These are phyloP conservation scores for Epichloe gansuensis DNA, from an alignment of 2,329 filamentous ascomycete genomes.

Conservation along the genomic window DNA sequence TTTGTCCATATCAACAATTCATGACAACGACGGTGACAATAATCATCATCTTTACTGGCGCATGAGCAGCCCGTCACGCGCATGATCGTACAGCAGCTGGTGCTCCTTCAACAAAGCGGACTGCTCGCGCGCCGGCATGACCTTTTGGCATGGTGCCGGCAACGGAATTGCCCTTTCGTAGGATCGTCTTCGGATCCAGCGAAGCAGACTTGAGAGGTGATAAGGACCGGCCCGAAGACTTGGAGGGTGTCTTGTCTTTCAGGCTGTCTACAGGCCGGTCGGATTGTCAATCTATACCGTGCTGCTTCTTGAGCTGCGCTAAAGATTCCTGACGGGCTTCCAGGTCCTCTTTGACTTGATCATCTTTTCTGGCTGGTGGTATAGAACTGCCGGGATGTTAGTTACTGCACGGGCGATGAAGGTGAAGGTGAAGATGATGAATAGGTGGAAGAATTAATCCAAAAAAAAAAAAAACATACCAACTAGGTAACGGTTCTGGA, in stretches of 20 bases:
- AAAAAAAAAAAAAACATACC: constrained; percentile 43
- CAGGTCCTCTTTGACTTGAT: constrained; percentile 82
- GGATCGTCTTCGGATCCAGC: constrained; percentile 30
- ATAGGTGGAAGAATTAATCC: constrained; percentile 1
- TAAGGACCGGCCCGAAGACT: constrained; percentile 52
- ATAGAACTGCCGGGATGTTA: constrained; percentile 35
- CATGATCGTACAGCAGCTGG: constrained; percentile 25
- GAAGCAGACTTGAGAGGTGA: constrained; percentile 29
- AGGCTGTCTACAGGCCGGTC: constrained; percentile 52
- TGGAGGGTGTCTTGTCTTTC: constrained; percentile 29
- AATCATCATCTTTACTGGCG: neutral
- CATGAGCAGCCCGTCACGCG: constrained; percentile 20
- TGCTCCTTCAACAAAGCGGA: constrained; percentile 30
- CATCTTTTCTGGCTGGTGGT: constrained; percentile 56
- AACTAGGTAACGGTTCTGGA: constrained; percentile 97
- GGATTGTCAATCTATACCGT: constrained; percentile 95
- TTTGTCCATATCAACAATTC: neutral
- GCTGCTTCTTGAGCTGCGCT: constrained; percentile 94
- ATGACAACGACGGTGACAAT: neutral
- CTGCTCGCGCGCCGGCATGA: constrained; percentile 26
- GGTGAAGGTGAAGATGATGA: neutral
- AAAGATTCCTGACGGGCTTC: constrained; percentile 90
- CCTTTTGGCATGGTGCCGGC: constrained; percentile 22
- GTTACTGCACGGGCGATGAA: neutral
- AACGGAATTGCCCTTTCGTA: constrained; percentile 29